Percentiles rank a stretch among this genome's conserved stretches.
phyloP scores from a whole-genome alignment of 1,139 yeast genomes.

The Candida smagusa region DNA sequence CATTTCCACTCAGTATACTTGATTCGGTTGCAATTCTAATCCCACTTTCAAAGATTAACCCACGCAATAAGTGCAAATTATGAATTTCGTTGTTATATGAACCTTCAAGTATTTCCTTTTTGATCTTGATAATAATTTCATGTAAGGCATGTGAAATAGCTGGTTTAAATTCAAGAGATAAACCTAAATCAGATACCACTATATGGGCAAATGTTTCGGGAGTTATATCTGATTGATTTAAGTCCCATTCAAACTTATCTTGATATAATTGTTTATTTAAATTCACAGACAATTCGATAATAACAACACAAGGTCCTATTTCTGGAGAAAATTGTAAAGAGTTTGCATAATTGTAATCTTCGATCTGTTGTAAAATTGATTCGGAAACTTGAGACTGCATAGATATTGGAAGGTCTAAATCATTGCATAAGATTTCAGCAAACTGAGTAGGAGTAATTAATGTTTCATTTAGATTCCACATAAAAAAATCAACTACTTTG shows the following conservation, averaged over 20 bases:
- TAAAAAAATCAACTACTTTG: constrained; percentile 73
- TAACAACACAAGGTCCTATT: constrained; percentile 61
- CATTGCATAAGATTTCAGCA: constrained; percentile 75
- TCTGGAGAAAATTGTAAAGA: constrained; percentile 64
- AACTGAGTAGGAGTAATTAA: constrained; percentile 81
- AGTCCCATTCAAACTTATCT: constrained; percentile 95
- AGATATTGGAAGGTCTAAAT: constrained; percentile 70
- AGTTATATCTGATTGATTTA: constrained; percentile 58
- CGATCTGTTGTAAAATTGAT: constrained; percentile 75
- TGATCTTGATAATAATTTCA: constrained; percentile 72
- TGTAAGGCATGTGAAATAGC: constrained; percentile 88
- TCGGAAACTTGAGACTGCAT: constrained; percentile 65
- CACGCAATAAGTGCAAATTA: constrained; percentile 43
- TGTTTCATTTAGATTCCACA: constrained; percentile 87
- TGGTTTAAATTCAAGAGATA: constrained; percentile 81
- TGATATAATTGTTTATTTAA: constrained; percentile 81
- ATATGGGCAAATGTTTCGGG: constrained; percentile 83
- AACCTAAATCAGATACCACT: constrained; percentile 82
- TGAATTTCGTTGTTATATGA: constrained; percentile 47
- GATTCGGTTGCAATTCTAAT: constrained; percentile 44
- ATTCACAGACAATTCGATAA: constrained; percentile 78
- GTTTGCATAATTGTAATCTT: constrained; percentile 58
- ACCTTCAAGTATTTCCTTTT: constrained; percentile 86
- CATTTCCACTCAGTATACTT: constrained; percentile 47
- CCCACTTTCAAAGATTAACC: constrained; percentile 44